Evolutionary conservation across 352 stramenopile genomes (phyloP).

Genomic region (Phytophthora pisi): DNA sequence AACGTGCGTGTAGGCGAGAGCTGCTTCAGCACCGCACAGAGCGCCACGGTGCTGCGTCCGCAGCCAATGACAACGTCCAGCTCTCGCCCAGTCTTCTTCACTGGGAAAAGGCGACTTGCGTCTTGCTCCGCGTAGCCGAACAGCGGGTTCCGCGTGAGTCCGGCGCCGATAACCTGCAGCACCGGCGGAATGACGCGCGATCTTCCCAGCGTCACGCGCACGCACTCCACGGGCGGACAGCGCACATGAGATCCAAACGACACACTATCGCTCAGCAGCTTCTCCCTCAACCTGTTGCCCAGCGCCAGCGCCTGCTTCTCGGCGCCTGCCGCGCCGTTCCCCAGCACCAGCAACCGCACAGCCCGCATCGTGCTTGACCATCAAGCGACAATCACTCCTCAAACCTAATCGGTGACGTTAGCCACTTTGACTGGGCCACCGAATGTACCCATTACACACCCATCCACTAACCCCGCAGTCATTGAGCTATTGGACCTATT

Average conservation of each 20-base stretch:
- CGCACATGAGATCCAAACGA: not conserved
- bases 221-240: constrained; percentile 24
- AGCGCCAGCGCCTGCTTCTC: constrained; percentile 81
- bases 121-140: constrained; percentile 51
- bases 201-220: constrained; percentile 43
- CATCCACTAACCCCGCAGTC: not conserved
- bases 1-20: constrained; percentile 36
- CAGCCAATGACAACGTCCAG: constrained; percentile 71
- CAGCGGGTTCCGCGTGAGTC: constrained; percentile 42
- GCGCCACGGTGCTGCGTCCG: constrained; percentile 64
- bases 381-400: not conserved
- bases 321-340: constrained; percentile 71
- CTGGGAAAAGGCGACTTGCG: constrained; percentile 1
- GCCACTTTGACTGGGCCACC: not conserved
- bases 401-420: not conserved
- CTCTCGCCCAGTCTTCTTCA: not conserved
- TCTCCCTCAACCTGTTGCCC: constrained; percentile 38
- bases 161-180: constrained; percentile 47
- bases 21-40: constrained; percentile 63
- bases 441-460: constrained; percentile 1
- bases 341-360: constrained; percentile 62
- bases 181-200: constrained; percentile 45
- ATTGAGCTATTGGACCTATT: constrained; percentile 3
- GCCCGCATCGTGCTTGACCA: not conserved
- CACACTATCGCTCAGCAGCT: constrained; percentile 1